These are phyloP conservation scores for Somion occarium DNA, from an alignment of 1,284 basidiomycete species.

Conservation along the genomic window DNA sequence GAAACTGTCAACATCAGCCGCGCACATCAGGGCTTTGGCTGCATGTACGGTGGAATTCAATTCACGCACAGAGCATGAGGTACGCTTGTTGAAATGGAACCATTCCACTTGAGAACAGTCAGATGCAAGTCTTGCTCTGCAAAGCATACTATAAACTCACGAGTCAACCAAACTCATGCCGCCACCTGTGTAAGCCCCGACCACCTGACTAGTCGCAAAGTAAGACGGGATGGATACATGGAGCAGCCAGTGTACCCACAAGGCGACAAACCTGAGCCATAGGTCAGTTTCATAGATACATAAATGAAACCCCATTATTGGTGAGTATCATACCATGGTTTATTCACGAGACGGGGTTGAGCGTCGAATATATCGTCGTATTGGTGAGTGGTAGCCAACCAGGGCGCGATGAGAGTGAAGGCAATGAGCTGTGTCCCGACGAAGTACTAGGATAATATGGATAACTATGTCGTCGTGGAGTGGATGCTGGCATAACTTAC, in stretches of 20 bases:
- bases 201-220: constrained; percentile 29
- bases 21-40: neutral
- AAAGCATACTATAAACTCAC: constrained; percentile 25
- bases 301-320: no score
- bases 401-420: constrained; percentile 55
- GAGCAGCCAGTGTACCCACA: constrained; percentile 26
- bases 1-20: constrained; percentile 28
- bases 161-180: constrained; percentile 49
- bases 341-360: constrained; percentile 41
- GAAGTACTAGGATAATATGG: no score
- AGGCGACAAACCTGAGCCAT: constrained; percentile 37
- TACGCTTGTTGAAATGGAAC: constrained; percentile 50
- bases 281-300: neutral
- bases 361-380: constrained; percentile 43
- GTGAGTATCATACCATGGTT: constrained; percentile 42
- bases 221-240: neutral
- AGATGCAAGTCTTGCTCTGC: constrained; percentile 11
- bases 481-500: no score
- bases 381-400: constrained; percentile 35
- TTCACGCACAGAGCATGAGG: constrained; percentile 44
- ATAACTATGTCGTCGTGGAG: neutral
- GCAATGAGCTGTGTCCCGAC: constrained; percentile 47
- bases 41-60: neutral
- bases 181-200: constrained; percentile 50
- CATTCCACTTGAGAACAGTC: constrained; percentile 53